Base-by-base conservation (phyloP, 805 yeast genomes). In the Phaffomyces opuntiae region DNA sequence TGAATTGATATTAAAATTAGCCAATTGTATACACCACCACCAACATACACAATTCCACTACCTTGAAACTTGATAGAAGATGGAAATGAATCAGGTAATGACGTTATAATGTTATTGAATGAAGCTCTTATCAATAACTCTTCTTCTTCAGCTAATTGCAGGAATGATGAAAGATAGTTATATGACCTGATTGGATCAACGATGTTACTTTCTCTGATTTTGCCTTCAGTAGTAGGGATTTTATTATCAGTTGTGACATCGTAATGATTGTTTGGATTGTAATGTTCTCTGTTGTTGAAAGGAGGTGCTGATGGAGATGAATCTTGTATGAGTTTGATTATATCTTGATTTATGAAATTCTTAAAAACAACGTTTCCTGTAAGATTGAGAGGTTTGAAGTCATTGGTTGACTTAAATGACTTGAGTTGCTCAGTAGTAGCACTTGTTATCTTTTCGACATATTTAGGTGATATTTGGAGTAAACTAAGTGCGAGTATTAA, bases 21-120 rank as follows among this genome's bases (percentile, higher is more conserved):
- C 77, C 86, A 76, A 41, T 84, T 80, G 55, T 76, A 83, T 48
- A 71, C 72, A 3, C 87, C 87, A 40, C 91, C 91, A 14, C 87
- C 91, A 40, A 83, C 80, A 47, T 77, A 76, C 0, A 83, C 82
- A 24, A 82, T 77, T 7, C 90, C 91, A 46, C 73, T 67, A 1
- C 81, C 80, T 39, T 68, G 67, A 47, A 66, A 60, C 5, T 35
- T 48, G 13, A 74, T 49, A 6, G 54, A 33, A 16, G 65, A 72
- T 1, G 78, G 78, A 11, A 61, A 57, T 46, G 63, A 62, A 3
- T 67, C 62, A 0, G 76, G 76, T 27, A 73, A 57, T 35, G 64
- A 64, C 4, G 52, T 49, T 31, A 55, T 24, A 38, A 55, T 45
- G n/a, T 41, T 40, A 8, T 45, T 46, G 36, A 57, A 62, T 7